Evolutionary conservation across 176 grass and related monocot species (phyloP).

Genomic region (Oryza glumipatula): DNA sequence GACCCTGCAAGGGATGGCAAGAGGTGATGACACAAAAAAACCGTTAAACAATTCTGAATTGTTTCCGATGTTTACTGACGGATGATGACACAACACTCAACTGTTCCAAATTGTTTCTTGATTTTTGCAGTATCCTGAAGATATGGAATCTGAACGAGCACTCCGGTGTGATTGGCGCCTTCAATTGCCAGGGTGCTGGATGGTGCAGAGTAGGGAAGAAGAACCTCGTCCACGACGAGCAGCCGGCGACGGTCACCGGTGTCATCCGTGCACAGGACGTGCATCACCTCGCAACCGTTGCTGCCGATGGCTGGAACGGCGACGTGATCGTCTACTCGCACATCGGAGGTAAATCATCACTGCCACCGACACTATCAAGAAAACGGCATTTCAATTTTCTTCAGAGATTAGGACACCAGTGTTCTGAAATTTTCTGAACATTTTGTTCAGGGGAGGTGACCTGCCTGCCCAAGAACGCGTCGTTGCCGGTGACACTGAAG

Average conservation of each 20-base stretch:
- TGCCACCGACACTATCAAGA: neutral
- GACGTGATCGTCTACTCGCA: slow-evolving; percentile 72
- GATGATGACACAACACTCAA: neutral
- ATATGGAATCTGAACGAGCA: slow-evolving; percentile 88
- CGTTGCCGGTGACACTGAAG: slow-evolving; percentile 65
- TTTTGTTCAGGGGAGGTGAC: slow-evolving; percentile 51
- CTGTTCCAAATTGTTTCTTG: neutral
- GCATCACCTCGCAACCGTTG: slow-evolving; percentile 46
- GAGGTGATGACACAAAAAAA: neutral
- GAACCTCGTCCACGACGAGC: slow-evolving; percentile 71
- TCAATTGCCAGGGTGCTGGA: slow-evolving; percentile 88
- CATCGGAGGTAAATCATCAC: slow-evolving; percentile 33
- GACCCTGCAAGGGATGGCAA: slow-evolving; percentile 83
- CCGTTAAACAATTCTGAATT: too few species aligned
- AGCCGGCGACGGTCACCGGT: slow-evolving; percentile 69
- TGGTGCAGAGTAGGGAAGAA: slow-evolving; percentile 74
- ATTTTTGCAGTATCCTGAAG: slow-evolving; percentile 61
- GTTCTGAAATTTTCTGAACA: neutral
- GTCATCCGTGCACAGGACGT: slow-evolving; percentile 57
- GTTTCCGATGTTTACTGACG: too few species aligned
- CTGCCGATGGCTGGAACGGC: slow-evolving; percentile 55
- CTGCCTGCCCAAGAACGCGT: slow-evolving; percentile 55
- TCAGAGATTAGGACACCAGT: neutral
- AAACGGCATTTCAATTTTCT: neutral
- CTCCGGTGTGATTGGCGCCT: slow-evolving; percentile 77